Base-by-base conservation (phyloP, 2,329 filamentous ascomycete species). In the Cytospora paraplurivora region DNA sequence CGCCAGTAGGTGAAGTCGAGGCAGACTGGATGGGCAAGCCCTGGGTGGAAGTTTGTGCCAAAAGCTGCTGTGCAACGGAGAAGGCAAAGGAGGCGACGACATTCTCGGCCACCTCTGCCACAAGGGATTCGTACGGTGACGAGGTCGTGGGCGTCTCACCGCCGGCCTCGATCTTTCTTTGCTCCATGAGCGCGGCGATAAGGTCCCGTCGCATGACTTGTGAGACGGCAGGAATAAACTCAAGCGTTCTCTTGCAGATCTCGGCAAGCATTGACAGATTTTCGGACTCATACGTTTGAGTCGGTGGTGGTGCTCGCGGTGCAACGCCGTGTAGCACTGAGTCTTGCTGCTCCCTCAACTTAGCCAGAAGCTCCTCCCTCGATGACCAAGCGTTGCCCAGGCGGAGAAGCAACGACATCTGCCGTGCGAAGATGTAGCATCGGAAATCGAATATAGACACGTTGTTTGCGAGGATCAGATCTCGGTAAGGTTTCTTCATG, bases 381-480 rank as follows among this genome's bases (percentile, higher is more conserved):
- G 85, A 85, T 1, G 85, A 87, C 75, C 78, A 84, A 0, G 85
- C 85, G 71, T 94, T 95, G n/a, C 91, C 93, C 1, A 96, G 83
- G 5, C 93, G 86, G 13, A 97, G 81, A 1, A 98, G 81, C 0
- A 99, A 78, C 3, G 90, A 85, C 67, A 97, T 86, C 71, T 99
- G 94, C 32, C 95, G 86, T 3, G 92, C 88, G 74, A 98, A 99
- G 13, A 99, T 88, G 74, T 99, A 99, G 69, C 90, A 92, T 56
- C 92, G 85, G 74, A 99, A 98, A 75, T 99, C 95, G 72, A 98
- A 97, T 3, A 97, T 82, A 0, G 95, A 99, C 41, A 99, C 96
- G 68, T 97, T 91, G 77, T 96, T 99, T 15, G 91, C 89, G 47
- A 99, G 81, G 56, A 99, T 99, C 70, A 96, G 86, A 63, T 96